Evolutionary conservation across 495 filamentous ascomycete genomes (phyloP).

Genomic region (Achaetomiella virescens): DNA sequence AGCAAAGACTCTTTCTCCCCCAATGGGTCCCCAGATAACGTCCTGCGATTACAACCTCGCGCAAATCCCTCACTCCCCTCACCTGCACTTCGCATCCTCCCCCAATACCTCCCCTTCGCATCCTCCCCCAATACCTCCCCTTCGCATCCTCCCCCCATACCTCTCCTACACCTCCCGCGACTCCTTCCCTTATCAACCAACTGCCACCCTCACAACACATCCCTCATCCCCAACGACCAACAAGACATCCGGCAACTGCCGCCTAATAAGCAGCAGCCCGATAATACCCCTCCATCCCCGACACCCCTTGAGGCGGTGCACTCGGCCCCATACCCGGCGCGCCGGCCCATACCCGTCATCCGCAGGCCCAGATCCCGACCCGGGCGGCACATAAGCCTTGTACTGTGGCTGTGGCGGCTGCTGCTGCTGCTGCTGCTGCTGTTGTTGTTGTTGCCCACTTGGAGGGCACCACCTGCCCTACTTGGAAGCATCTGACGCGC

Average conservation of each 20-base stretch:
- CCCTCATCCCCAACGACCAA: not conserved
- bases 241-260: not conserved
- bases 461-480: conserved; percentile 15
- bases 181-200: not conserved
- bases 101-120: no score
- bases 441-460: not conserved
- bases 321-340: not conserved
- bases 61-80: no score
- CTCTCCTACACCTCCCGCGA: no score
- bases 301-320: conserved; percentile 7
- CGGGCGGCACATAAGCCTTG: conserved; percentile 32
- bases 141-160: no score
- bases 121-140: no score
- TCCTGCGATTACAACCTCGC: no score
- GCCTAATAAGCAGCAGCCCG: conserved; percentile 19
- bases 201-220: not conserved
- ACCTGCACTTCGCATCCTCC: no score
- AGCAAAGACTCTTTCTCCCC: no score
- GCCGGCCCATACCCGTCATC: not conserved
- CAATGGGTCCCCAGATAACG: no score
- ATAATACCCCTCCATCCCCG: conserved; percentile 21
- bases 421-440: not conserved
- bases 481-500: conserved; percentile 38
- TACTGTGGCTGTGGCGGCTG: conserved; percentile 20
- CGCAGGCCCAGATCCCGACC: not conserved